Conservation (phyloP, 768 basidiomycete genomes). For the Neoboletus subvelutipes region DNA sequence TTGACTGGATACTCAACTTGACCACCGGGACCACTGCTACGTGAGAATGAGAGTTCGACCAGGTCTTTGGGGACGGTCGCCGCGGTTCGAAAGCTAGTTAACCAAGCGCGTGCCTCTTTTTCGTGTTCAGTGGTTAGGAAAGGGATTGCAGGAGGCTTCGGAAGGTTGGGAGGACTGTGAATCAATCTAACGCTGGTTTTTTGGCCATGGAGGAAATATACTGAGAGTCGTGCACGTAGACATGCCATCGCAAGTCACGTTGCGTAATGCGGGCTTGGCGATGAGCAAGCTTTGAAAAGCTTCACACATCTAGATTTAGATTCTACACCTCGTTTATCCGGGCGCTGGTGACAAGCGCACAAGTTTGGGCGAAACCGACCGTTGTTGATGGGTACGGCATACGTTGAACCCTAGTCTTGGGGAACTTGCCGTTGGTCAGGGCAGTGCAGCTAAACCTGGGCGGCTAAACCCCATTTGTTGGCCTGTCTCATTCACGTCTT, state of each 20-base stretch:
- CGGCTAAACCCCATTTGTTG: not conserved
- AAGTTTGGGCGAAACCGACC: no score
- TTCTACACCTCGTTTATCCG: not conserved
- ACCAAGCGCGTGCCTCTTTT: constrained; percentile 53
- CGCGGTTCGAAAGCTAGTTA: constrained; percentile 44
- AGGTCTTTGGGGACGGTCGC: constrained; percentile 45
- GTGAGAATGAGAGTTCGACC: constrained; percentile 66
- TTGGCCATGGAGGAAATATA: not conserved
- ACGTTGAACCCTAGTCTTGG: not conserved
- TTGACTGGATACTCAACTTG: constrained; percentile 48
- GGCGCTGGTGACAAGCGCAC: not conserved
- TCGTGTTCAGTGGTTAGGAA: constrained; percentile 41
- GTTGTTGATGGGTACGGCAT: not conserved
- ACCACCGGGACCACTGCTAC: constrained; percentile 84
- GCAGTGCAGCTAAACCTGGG: not conserved
- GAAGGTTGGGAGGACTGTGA: constrained; percentile 37
- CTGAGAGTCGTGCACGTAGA: not conserved
- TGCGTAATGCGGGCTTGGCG: not conserved
- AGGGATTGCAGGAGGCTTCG: constrained; percentile 43
- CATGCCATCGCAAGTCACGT: not conserved
- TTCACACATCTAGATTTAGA: not conserved
- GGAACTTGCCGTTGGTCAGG: not conserved
- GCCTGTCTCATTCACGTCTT: not conserved
- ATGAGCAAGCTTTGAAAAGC: not conserved
- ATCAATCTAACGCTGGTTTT: constrained; percentile 4